Base-by-base conservation (phyloP, 768 basidiomycete species). In the Neoboletus subvelutipes region DNA sequence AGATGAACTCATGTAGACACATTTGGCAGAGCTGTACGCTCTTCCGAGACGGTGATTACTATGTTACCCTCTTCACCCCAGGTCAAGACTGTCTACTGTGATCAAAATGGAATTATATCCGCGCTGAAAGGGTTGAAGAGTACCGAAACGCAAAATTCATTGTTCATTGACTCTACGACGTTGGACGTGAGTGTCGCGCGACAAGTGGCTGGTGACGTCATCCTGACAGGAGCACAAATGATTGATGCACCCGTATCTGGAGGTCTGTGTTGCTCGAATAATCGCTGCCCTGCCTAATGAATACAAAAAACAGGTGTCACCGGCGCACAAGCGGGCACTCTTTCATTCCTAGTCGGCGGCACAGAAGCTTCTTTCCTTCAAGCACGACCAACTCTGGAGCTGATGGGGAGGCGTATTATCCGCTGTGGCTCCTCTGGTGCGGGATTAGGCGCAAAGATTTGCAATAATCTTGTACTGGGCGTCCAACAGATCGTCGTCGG, bases 171-270 rank as follows among this genome's bases (percentile, higher is more conserved):
- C 72, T 92, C 90, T 9, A 98, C 95, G 10, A 96, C 95, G 0
- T 77, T 95, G 39, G 93, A 96, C 63, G 88, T 94, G 7, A 77
- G 77, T 8, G 83, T 88, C 10, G 87, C 94, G 0, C 83, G 83
- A 41, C 71, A 79, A 31, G 84, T 95, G 12, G 83, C 92, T 0
- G 57, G 68, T 11, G 73, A 78, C 24, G 82, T 90, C 1, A 75
- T 73, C 11, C 55, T 65, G 15, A 73, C 78, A 28, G 86, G 88
- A 26, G 91, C 86, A 8, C 73, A 73, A 40, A 93, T 97, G 84
- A 79, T 97, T 22, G 95, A 98, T 68, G 94, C 95, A 6, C 95
- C 95, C 3, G 94, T 98, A 1, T 94, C 92, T 47, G 95, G 95
- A 54, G 94, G 92, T 89, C 68, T 53, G 83, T 72, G 40, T 48